A percentile compares a stretch with the other conserved stretches of the same genome.
These are phyloP conservation scores for Actinomucor elegans DNA, from an alignment of 371 early-diverging fungal genomes.

Conservation along the genomic window DNA sequence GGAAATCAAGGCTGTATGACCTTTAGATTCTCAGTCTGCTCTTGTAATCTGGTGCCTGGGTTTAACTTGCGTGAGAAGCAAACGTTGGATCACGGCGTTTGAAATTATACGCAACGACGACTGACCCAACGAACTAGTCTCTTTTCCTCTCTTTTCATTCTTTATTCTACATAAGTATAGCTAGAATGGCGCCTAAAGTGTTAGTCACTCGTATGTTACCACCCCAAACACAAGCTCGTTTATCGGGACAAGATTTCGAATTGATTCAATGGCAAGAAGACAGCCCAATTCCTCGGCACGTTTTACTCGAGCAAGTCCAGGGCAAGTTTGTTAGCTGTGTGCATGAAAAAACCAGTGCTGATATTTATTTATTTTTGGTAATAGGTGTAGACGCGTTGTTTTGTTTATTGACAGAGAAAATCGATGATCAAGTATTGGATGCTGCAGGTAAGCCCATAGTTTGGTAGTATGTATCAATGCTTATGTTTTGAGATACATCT, in stretches of 20 bases:
- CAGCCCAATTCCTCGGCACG: slow-evolving; percentile 33
- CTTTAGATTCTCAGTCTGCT: too few relatives aligned
- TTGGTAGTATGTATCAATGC: background rate
- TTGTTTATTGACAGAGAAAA: slow-evolving; percentile 70
- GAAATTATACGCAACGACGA: too few relatives aligned
- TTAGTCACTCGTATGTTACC: slow-evolving; percentile 42
- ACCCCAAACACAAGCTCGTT: slow-evolving; percentile 32
- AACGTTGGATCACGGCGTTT: too few relatives aligned
- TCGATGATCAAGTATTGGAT: slow-evolving; percentile 69
- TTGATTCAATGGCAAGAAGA: slow-evolving; percentile 44
- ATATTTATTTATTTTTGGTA: background rate
- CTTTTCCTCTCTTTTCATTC: background rate
- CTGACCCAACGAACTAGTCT: too few relatives aligned
- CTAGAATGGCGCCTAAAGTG: slow-evolving; percentile 25
- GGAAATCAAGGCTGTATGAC: too few relatives aligned
- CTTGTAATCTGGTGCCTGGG: too few relatives aligned
- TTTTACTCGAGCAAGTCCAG: slow-evolving; percentile 26
- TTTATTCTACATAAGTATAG: background rate
- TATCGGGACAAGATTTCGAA: slow-evolving; percentile 24
- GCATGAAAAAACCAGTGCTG: background rate
- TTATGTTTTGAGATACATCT: background rate
- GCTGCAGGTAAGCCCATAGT: slow-evolving; percentile 45
- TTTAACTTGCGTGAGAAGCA: too few relatives aligned
- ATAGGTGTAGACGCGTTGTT: slow-evolving; percentile 63
- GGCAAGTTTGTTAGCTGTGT: slow-evolving; percentile 13